Percentiles rank a stretch among this genome's conserved stretches.
Conservation (phyloP, 768 basidiomycete species). For the Russula earlei region DNA sequence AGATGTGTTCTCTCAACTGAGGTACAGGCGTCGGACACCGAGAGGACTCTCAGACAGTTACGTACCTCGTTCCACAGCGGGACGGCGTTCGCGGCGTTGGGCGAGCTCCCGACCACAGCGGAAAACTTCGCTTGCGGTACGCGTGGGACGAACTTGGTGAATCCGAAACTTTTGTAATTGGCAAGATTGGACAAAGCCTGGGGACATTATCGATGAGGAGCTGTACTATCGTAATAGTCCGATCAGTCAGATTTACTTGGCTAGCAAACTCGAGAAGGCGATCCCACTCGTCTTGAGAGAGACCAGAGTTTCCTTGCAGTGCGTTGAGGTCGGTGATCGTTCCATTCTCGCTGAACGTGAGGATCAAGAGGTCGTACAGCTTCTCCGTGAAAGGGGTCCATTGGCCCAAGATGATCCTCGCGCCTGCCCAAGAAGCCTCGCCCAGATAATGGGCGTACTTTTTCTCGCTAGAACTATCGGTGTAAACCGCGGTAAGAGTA, state of each 20-base stretch:
- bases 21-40: neutral
- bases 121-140: slow-evolving; percentile 51
- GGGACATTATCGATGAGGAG: neutral
- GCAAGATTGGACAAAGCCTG: slow-evolving; percentile 51
- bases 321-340: slow-evolving; percentile 45
- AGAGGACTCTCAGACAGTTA: neutral
- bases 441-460: slow-evolving; percentile 67
- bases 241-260: slow-evolving; percentile 40
- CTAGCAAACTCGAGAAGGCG: slow-evolving; percentile 60
- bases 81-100: slow-evolving; percentile 44
- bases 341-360: slow-evolving; percentile 54
- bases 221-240: neutral
- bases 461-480: slow-evolving; percentile 59
- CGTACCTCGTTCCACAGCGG: slow-evolving; percentile 56
- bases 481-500: neutral
- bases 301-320: slow-evolving; percentile 44
- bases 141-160: slow-evolving; percentile 79
- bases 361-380: slow-evolving; percentile 63
- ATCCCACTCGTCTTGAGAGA: slow-evolving; percentile 56
- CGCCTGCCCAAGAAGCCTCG: slow-evolving; percentile 76
- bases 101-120: slow-evolving; percentile 50
- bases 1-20: slow-evolving; percentile 70
- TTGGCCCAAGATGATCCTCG: slow-evolving; percentile 74
- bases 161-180: slow-evolving; percentile 78
- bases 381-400: slow-evolving; percentile 64